Evolutionary conservation across 2,329 filamentous ascomycete genomes (phyloP), one percentile per base, ranked within the genome.

Genomic region (Botrytis pseudocinerea): DNA sequence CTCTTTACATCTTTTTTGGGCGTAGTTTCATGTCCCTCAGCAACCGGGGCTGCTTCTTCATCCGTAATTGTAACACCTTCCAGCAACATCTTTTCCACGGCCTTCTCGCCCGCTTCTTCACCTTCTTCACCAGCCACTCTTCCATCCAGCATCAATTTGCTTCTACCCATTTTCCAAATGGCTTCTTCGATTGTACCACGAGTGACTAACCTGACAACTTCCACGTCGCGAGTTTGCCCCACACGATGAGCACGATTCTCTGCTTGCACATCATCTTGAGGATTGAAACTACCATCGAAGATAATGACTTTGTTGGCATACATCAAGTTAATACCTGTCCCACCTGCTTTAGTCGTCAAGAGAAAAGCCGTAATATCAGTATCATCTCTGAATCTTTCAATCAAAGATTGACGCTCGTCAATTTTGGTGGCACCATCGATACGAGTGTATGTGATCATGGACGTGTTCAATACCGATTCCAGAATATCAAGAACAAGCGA

Each of bases 261-360:
- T 0, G 96, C 96, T 82, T 99, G 96, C n/a, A 97, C 91, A 80
- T 99, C 96, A 78, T 98, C 95, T 81, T 99, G 96, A 0, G 96
- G 96, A 78, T 99, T 99, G 84, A 98, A 97, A n/a, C 91, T 93
- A 76, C 93, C 92, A 82, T 99, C 96, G 81, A 98, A 98, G 79
- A 99, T 96, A 82, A 99, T 90, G 78, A 99, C 95, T 83, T 98
- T 98, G 85, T 98, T 98, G 7, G 96, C 96, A 51, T 92, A 93
- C 12, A 95, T 96, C 71, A 99, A 84, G 82, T 99, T 99, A 84
- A 99, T 97, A 59, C 96, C 96, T 0, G 95, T 96, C n/a, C 96
- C 96, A 70, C 96, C 96, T 0, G 95, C 95, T 74, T 94, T 95
- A 0, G 96, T 99, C 1, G 93, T 96, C 9, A 99, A 88, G 76